A percentile compares a stretch with the other conserved stretches of the same genome.
Conservation (phyloP, 2,329 filamentous ascomycete species). For the Drechslerella coelobrocha region DNA sequence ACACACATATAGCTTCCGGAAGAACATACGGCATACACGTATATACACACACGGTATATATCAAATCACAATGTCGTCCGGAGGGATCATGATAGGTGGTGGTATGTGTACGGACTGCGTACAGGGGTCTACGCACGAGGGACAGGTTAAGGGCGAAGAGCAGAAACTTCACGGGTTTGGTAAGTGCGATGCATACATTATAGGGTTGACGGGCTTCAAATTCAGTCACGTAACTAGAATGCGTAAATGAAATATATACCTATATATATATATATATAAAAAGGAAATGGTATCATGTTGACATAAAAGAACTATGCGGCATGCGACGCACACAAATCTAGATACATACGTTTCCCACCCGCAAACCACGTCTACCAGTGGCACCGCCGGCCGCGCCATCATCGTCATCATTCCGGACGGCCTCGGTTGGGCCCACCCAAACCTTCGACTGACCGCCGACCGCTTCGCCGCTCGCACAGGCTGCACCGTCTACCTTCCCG, state of each 20-base stretch:
- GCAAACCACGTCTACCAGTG: neutral
- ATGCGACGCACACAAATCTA: conserved; percentile 2
- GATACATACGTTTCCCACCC: conserved; percentile 36
- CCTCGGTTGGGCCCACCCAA: conserved; percentile 66
- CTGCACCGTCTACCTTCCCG: conserved; percentile 64
- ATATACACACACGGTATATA: neutral
- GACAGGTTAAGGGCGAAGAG: conserved; percentile 21
- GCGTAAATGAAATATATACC: no score
- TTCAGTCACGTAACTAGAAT: no score
- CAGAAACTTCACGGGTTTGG: conserved; percentile 26
- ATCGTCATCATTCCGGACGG: conserved; percentile 64
- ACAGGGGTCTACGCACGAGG: conserved; percentile 31
- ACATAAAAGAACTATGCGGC: no score
- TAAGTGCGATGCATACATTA: no score
- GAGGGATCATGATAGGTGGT: no score
- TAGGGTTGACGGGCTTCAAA: no score
- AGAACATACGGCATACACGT: neutral
- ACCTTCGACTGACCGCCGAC: conserved; percentile 65
- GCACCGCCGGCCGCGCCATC: neutral
- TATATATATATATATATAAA: no score
- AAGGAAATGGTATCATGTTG: no score
- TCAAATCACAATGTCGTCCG: neutral
- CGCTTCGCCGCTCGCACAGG: conserved; percentile 63
- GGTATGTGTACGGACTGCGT: conserved; percentile 25
- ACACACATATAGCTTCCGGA: no score